Base-by-base conservation (phyloP, 257 asterid genomes). In the Nicotiana tabacum region DNA sequence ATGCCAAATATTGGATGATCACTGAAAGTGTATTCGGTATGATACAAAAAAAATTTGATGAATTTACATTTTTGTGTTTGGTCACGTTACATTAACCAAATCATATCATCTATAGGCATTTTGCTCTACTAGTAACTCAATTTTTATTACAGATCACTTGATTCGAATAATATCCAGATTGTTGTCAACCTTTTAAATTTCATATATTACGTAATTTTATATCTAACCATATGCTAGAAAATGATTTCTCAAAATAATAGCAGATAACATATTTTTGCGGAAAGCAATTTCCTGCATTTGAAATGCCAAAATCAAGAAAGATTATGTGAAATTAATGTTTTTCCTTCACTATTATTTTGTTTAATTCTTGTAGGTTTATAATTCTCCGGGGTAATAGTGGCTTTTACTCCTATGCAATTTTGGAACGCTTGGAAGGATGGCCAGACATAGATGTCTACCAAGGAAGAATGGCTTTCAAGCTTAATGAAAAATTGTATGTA, bases 371-470 rank as follows among this genome's bases (percentile, higher is more conserved):
- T 81, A 89, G 91, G 81, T 93, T 61, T 82, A 85, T 92, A 65
- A 61, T 95, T 80, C 80, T 87, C 78, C 93, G 97, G 15, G 98
- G 97, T 18, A 70, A 46, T 43, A 83, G 91, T 29, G 98, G 98
- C 11, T 92, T 95, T 85, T 93, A 95, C 85, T 82, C 96, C 5
- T 95, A 95, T 33, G 88, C 90, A 24, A 90, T 90, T 62, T 88
- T 91, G 53, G 98, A 95, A 85, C 97, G 91, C 43, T 78, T 87
- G 86, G 86, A 90, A 64, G 98, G 98, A 57, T 93, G 98, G 98
- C 97, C 97, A n/a, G 98, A 87, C 74, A 27, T 95, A 9, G 83
- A 87, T 86, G 74, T 88, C 16, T 86, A 82, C 48, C 95, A 93
- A 86, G 92, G 92, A 39, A 88, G 98, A 53, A 87, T 92, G 0